These are phyloP conservation scores for Candida ipomoeae DNA, from an alignment of 805 yeast genomes.

Conservation along the genomic window DNA sequence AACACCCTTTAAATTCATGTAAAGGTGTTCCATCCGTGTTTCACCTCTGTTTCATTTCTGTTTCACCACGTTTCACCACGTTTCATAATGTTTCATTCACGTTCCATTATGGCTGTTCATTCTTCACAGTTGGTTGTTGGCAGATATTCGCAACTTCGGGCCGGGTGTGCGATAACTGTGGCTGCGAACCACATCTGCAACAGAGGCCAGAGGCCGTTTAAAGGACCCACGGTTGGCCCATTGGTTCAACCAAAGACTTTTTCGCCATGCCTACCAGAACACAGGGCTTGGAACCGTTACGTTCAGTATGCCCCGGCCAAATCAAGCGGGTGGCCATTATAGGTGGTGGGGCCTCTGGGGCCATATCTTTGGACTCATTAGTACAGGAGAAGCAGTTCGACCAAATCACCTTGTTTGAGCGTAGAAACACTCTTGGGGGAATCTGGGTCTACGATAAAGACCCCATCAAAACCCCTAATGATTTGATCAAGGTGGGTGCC, in stretches of 20 bases:
- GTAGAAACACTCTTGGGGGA: constrained; percentile 40
- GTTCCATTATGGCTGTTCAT: too few species aligned
- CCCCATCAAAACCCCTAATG: constrained; percentile 10
- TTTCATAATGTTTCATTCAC: too few species aligned
- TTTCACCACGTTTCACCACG: too few species aligned
- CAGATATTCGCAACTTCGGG: constrained; percentile 1
- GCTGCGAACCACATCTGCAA: constrained; percentile 13
- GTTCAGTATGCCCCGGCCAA: not conserved
- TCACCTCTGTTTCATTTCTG: too few species aligned
- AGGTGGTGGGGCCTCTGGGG: constrained; percentile 53
- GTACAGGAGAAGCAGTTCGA: constrained; percentile 31
- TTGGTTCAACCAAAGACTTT: not conserved
- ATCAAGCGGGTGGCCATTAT: constrained; percentile 38
- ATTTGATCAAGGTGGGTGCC: constrained; percentile 19
- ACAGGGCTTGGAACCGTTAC: not conserved
- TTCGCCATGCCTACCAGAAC: constrained; percentile 1
- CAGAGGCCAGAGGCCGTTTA: not conserved
- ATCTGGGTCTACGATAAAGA: constrained; percentile 37
- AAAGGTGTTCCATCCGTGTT: too few species aligned
- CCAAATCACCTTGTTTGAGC: constrained; percentile 37
- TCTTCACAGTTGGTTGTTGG: too few species aligned
- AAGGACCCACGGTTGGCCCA: not conserved
- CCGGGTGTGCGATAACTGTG: constrained; percentile 7
- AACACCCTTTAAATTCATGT: too few species aligned
- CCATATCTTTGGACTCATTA: constrained; percentile 37